Percentiles rank a stretch among this genome's conserved stretches.
Evolutionary conservation across 768 basidiomycete species (phyloP).

Genomic region (Tylopilus subfusipes): DNA sequence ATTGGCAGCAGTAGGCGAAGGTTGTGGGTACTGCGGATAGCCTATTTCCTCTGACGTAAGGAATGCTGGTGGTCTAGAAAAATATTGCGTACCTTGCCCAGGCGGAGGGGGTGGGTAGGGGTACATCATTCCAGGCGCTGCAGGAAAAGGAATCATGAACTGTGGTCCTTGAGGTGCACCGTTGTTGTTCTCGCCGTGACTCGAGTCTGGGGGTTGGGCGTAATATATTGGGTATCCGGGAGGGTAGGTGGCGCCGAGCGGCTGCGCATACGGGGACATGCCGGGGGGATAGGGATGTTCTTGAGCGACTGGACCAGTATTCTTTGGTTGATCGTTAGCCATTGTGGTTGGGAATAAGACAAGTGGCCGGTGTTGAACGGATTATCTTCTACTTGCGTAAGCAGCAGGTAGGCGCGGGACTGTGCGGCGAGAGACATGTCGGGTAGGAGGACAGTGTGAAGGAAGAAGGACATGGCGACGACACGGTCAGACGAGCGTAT

Average conservation of each 20-base stretch:
- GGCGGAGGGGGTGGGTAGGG: slow-evolving; percentile 40
- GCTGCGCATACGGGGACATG: slow-evolving; percentile 29
- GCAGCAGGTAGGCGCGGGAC: slow-evolving; percentile 30
- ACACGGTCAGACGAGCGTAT: slow-evolving; percentile 1
- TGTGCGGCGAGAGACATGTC: slow-evolving; percentile 19
- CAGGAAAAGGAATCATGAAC: slow-evolving; percentile 38
- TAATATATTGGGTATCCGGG: slow-evolving; percentile 34
- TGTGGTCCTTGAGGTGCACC: slow-evolving; percentile 28
- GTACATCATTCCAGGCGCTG: slow-evolving; percentile 42
- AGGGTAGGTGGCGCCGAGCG: slow-evolving; percentile 28
- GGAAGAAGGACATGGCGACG: neutral
- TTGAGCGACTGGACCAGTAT: slow-evolving; percentile 34
- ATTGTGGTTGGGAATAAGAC: slow-evolving; percentile 25
- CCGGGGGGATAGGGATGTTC: slow-evolving; percentile 30
- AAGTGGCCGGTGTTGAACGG: slow-evolving; percentile 24
- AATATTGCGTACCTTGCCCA: slow-evolving; percentile 33
- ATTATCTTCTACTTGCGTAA: slow-evolving; percentile 31
- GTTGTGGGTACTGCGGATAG: slow-evolving; percentile 30
- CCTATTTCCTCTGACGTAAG: slow-evolving; percentile 24
- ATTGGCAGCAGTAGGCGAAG: slow-evolving; percentile 22
- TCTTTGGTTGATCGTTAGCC: slow-evolving; percentile 34
- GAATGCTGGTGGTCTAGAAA: neutral
- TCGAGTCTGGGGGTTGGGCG: slow-evolving; percentile 27
- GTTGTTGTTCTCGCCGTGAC: slow-evolving; percentile 34
- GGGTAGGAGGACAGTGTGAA: slow-evolving; percentile 7